Evolutionary conservation across 2,329 filamentous ascomycete species (phyloP).

Genomic region (Hymenoscyphus fraxineus): DNA sequence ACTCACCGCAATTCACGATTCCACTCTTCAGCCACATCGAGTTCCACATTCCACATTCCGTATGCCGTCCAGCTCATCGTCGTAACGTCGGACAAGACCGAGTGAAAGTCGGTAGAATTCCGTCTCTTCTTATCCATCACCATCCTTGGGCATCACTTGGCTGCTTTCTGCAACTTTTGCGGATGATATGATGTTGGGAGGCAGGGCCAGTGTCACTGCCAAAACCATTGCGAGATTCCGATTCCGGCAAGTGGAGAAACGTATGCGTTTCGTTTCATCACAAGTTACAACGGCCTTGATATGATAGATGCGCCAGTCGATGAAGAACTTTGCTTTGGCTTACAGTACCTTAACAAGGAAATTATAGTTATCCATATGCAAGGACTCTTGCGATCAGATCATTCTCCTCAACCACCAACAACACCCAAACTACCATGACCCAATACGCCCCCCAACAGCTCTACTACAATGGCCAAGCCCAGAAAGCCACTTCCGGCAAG

Average conservation of each 20-base stretch:
- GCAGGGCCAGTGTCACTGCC: neutral
- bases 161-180: neutral
- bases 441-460: slow-evolving; percentile 55
- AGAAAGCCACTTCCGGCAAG: slow-evolving; percentile 54
- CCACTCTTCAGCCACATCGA: neutral
- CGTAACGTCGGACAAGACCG: slow-evolving; percentile 1
- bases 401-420: neutral
- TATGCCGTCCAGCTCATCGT: neutral
- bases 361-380: neutral
- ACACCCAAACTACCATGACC: slow-evolving; percentile 24
- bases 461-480: slow-evolving; percentile 70
- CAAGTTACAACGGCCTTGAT: neutral
- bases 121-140: neutral
- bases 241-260: neutral
- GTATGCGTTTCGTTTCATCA: neutral
- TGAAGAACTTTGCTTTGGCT: slow-evolving; percentile 7
- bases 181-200: neutral
- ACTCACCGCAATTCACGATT: neutral
- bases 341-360: slow-evolving; percentile 8
- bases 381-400: neutral
- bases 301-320: neutral
- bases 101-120: neutral
- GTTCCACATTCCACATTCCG: neutral
- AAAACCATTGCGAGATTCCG: neutral
- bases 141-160: neutral